Base-by-base conservation (phyloP, 2,329 filamentous ascomycete species). In the Colletotrichum siamense region DNA sequence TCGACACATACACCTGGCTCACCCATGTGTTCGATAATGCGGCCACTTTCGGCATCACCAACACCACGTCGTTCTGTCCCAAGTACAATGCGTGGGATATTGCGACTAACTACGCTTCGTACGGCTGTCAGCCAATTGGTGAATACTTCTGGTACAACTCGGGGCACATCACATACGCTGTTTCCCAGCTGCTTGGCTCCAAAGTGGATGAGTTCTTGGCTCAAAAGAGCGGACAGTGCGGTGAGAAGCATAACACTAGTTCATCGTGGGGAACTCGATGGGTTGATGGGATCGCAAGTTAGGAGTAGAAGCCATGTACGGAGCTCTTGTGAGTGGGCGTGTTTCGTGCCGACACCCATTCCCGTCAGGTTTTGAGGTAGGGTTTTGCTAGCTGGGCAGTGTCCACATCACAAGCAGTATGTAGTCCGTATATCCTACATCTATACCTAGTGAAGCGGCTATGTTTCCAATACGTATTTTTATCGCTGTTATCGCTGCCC, bases 141-240 rank as follows among this genome's bases (percentile, higher is more conserved):
- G 69, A 81, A 57, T 84, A 83, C 39, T 83, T 83, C 55, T 84
- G 83, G 82, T 82, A 81, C 70, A 80, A 83, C 39, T 78, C 77
- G 15, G 82, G 80, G 12, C 82, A 84, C 49, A 80, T 71, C 6
- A 65, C 73, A 3, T 65, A 76, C 26, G 52, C 15, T 32, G 73
- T 28, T 1, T 70, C 72, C 2, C 24, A 69, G 3, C 16, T 30
- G 3, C 13, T 76, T 5, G 73, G 63, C 6, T 28, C 26, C 6
- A 65, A 73, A 34, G 73, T 73, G 7, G 26, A 76, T 2, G 63
- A 69, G n/a, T 76, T 73, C 13, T 24, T 76, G 15, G 10, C 49
- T 8, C 30, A 30, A 22, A 68, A 65, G 22, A 73, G 69, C 26
- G 26, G 63, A 9, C 55, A 13, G 3, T 69, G 26, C 15, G 28